Evolutionary conservation across 805 yeast species (phyloP).

Genomic region (Sugiyamaella mastotermitis): DNA sequence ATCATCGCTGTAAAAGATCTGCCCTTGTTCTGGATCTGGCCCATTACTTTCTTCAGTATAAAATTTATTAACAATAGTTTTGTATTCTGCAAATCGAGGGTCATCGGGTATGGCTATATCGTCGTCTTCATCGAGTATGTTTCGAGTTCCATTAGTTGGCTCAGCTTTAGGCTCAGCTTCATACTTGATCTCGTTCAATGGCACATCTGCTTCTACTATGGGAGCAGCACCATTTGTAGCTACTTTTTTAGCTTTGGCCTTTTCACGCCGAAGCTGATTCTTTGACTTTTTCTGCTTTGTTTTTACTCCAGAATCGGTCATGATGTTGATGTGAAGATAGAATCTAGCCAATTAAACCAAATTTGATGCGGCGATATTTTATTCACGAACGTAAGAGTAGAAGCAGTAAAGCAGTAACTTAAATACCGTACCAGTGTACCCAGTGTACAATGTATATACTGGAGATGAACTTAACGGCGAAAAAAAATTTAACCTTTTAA

Average conservation of each 20-base stretch:
- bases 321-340: no score
- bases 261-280: conserved; percentile 34
- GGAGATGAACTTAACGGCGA: no score
- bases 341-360: no score
- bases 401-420: no score
- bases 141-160: neutral
- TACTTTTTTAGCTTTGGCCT: conserved; percentile 36
- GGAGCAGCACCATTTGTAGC: neutral
- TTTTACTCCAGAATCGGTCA: neutral
- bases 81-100: conserved; percentile 32
- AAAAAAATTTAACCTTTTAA: no score
- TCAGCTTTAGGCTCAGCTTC: neutral
- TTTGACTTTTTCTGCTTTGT: conserved; percentile 35
- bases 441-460: no score
- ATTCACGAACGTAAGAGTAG: no score
- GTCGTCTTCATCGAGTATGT: conserved; percentile 2
- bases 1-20: conserved; percentile 31
- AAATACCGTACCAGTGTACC: no score
- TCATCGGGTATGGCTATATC: conserved; percentile 16
- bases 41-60: conserved; percentile 20
- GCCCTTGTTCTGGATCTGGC: conserved; percentile 19
- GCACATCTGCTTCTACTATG: neutral
- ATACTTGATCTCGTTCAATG: conserved; percentile 4
- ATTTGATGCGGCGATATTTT: no score
- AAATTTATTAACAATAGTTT: conserved; percentile 33